Percentiles rank a stretch among this genome's conserved stretches.
phyloP scores from a whole-genome alignment of 768 basidiomycete species.

The Amanita muscaria region DNA sequence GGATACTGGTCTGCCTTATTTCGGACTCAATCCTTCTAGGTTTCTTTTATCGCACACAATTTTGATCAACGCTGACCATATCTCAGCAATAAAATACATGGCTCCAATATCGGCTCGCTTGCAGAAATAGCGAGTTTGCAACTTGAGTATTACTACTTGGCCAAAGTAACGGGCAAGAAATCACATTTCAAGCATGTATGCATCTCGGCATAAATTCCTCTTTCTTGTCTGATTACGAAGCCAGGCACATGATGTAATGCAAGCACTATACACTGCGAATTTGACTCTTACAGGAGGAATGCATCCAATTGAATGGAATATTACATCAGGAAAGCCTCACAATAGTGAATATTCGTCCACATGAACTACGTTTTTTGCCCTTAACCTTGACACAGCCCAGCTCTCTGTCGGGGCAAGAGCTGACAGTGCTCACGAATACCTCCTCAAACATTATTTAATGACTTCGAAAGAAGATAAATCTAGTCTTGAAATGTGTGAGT shows the following conservation, averaged over 20 bases:
- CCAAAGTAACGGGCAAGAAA: slow-evolving; percentile 65
- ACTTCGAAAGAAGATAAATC: slow-evolving; percentile 52
- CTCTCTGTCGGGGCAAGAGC: slow-evolving; percentile 58
- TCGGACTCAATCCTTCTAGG: slow-evolving; percentile 58
- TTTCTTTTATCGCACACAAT: slow-evolving; percentile 19
- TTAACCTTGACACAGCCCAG: slow-evolving; percentile 21
- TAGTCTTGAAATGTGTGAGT: slow-evolving; percentile 61
- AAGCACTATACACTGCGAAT: slow-evolving; percentile 38
- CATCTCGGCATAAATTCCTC: background rate
- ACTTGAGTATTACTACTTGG: slow-evolving; percentile 79
- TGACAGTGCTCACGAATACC: slow-evolving; percentile 73
- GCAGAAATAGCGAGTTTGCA: slow-evolving; percentile 81
- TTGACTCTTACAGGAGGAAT: slow-evolving; percentile 45
- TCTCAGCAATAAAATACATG: slow-evolving; percentile 12
- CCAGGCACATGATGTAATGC: slow-evolving; percentile 42
- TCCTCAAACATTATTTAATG: slow-evolving; percentile 64
- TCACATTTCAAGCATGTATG: slow-evolving; percentile 50
- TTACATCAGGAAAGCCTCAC: slow-evolving; percentile 34
- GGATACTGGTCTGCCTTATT: slow-evolving; percentile 61
- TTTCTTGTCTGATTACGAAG: background rate
- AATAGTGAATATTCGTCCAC: slow-evolving; percentile 31
- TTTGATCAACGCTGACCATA: slow-evolving; percentile 7
- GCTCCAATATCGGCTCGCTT: slow-evolving; percentile 34
- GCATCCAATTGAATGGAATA: slow-evolving; percentile 53
- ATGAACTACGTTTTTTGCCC: slow-evolving; percentile 3